Base-by-base conservation (phyloP, 176 grass and related monocot genomes). In the Microstegium vimineum region DNA sequence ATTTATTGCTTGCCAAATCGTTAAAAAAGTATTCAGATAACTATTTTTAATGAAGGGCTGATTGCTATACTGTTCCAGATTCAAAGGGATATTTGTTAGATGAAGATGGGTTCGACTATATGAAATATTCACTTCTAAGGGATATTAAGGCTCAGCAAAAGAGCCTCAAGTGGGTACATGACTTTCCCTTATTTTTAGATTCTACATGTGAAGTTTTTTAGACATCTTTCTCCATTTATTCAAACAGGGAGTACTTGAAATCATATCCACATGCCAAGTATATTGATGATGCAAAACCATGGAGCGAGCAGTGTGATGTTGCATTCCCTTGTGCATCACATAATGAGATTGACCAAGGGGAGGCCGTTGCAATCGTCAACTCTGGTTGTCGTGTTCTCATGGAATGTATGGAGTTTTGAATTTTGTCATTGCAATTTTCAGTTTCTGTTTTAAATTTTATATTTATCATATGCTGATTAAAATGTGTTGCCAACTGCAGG, bases 301-400 rank as follows among this genome's bases (percentile, higher is more conserved):
- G 93, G 91, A 90, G 73, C 47, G 93, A 96, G 83, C 80, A 75
- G 47, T 94, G 81, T 89, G 97, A 99, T 78, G 79, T 99, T 84
- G 97, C 93, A 84, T 96, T 99, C 78, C 96, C 93, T 74, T 99
- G 93, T 90, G 93, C 91, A 65, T 94, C 93, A 79, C 93, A 99
- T 82, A 99, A 99, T 81, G 97, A 99, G 84, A 94, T 96, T 66
- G 93, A 94, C 71, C 93, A 90, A 80, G 76, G 56, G 42, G 93
- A 99, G 77, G 97, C 91, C 46, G 77, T 95, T 83, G 86, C 89
- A 71, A 81, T 99, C 80, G 82, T 90, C 71, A 99, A 85, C 83
- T 93, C 93, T 78, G 93, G 97, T 37, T 99, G 97, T 28, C 74
- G 85, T 33, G 81, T 95, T 89, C 85, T 99, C 69, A 78, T 99